Base-by-base conservation (phyloP, 805 yeast genomes). In the Wickerhamomyces alni region DNA sequence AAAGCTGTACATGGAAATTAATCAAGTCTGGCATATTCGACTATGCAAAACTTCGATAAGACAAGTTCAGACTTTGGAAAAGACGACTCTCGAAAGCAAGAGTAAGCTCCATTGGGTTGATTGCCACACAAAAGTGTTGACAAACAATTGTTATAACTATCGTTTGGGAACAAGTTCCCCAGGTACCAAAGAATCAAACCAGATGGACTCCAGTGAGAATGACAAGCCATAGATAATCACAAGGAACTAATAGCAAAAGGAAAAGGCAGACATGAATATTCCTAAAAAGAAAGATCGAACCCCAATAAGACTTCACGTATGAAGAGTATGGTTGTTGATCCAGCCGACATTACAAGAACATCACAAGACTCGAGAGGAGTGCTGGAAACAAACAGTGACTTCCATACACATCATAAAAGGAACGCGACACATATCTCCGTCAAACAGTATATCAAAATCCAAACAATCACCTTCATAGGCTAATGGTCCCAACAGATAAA, bases 41-140 rank as follows among this genome's bases (percentile, higher is more conserved):
- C 84, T 65, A 72, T 72, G 75, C 85, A 51, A 52, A 57, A 62
- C 64, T 51, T 31, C 49, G 6, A n/a, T n/a, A n/a, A 43, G 27
- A 13, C 39, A 26, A 35, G 25, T 22, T 36, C 50, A 45, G 50
- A 33, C 44, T 44, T 41, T 36, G 19, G 42, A 43, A 47, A 47
- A 37, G 62, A 72, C 76, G 72, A 73, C 70, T 44, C 82, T 75
- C 77, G 77, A 67, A 57, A 21, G 62, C 76, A 69, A 78, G 82
- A 79, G 81, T 81, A 78, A 82, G 88, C 88, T 81, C 87, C 88
- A 81, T 82, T 80, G 87, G 75, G 88, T 80, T 80, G 33, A 66
- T 57, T 26, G 37, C 44, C 32, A 35, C 31, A 37, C 33, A 40
- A 38, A 37, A 39, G 40, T 41, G n/a, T n/a, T n/a, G 47, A 32